Conservation (phyloP, 768 basidiomycete genomes). For the Cyclocybe cylindracea region DNA sequence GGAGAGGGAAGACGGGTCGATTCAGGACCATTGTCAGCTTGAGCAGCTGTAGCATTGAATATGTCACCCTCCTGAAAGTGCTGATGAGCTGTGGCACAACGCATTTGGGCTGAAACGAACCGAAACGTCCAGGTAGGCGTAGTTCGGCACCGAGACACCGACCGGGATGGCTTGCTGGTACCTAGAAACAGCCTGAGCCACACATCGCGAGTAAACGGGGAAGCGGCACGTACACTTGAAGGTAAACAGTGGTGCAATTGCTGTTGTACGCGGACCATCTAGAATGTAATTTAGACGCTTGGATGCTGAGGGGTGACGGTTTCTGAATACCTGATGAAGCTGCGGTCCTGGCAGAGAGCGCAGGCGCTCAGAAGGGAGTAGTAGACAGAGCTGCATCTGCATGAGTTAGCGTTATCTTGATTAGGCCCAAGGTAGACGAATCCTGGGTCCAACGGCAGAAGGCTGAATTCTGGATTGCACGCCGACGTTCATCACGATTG, state of each 20-base stretch:
- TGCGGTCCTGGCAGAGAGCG: slow-evolving; percentile 43
- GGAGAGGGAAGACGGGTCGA: slow-evolving; percentile 29
- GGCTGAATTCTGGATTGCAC: slow-evolving; percentile 27
- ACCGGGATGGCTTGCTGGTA: slow-evolving; percentile 39
- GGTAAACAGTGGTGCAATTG: slow-evolving; percentile 48
- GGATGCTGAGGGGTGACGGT: neutral
- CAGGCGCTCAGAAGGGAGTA: slow-evolving; percentile 58
- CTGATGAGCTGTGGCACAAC: neutral
- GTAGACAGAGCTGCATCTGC: slow-evolving; percentile 52
- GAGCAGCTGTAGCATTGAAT: slow-evolving; percentile 35
- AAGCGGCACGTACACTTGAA: slow-evolving; percentile 27
- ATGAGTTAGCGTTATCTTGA: slow-evolving; percentile 33
- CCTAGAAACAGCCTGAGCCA: slow-evolving; percentile 21
- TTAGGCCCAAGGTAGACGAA: slow-evolving; percentile 41
- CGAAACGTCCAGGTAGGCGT: slow-evolving; percentile 47
- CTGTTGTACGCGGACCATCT: slow-evolving; percentile 51
- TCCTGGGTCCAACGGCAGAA: slow-evolving; percentile 29
- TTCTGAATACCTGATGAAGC: slow-evolving; percentile 30
- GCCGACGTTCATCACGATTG: neutral
- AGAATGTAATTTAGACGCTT: neutral
- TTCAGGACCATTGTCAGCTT: slow-evolving; percentile 31
- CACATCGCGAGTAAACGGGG: neutral
- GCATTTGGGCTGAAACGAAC: slow-evolving; percentile 19
- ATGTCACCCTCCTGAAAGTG: slow-evolving; percentile 23
- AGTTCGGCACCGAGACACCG: slow-evolving; percentile 45